Base-by-base conservation (phyloP, 1,284 basidiomycete species). In the Vanrija pseudolonga region DNA sequence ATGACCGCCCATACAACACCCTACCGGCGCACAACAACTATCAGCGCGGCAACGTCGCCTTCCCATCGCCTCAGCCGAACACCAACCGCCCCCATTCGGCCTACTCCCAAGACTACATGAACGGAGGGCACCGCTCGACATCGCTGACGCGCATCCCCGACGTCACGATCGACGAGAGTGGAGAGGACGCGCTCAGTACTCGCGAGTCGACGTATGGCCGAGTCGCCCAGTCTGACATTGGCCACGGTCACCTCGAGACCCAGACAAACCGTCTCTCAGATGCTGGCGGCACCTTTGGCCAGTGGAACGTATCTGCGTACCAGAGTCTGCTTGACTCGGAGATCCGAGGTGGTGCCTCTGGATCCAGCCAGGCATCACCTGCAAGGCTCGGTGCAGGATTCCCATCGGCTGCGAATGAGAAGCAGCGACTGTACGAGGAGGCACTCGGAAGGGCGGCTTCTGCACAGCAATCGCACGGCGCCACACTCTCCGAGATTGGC, bases 391-490 rank as follows among this genome's bases (percentile, higher is more conserved):
- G 22, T 6, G 9, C 41, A 2, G 18, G 14, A 6, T 45, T 19
- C 40, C 42, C 47, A 3, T 66, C 69, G 5, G 69, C 73, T 8
- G 73, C 73, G 38, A 59, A 67, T 36, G 76, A 76, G 48, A 76
- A 77, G 51, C 69, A 81, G 3, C 78, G 80, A 26, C 69, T 90
- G 18, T 92, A 82, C 72, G 79, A 86, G 51, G 71, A 82, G 46
- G 89, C 89, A 0, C 80, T 82, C 56, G 80, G 78, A 2, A 80
- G 78, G 48, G 88, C 87, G 6, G 83, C 84, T 51, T 77, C 74
- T 47, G 67, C 66, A 11, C 74, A 78, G 52, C 52, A 63, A 18
- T 56, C 65, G 2, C 64, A 64, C 3, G 73, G 71, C 4, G 63
- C 59, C 2, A 60, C 66, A 15, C 57, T 72, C 5, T 54, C 62